Evolutionary conservation across 306 rosid genomes (phyloP), one percentile per base, ranked within the genome.

Genomic region (Dryas alaskensis): DNA sequence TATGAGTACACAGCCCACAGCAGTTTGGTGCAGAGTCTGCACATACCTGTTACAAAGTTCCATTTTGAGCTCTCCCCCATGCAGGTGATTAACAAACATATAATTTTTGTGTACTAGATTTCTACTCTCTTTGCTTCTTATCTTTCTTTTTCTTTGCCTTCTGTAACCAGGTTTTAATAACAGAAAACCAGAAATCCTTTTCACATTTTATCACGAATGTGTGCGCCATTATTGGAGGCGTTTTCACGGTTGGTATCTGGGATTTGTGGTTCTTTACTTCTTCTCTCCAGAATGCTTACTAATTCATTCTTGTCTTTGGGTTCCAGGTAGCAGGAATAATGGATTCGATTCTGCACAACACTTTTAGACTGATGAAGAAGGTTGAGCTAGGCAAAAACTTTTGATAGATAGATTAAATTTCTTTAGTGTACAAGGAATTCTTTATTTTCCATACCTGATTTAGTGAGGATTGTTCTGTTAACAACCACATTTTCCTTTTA

Each of bases 1-100:
- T 89, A 94, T 25, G 98, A 94, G 85, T 94, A 94, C 86, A 94
- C 98, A 43, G 96, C 97, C 5, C 98, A 94, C 85, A 94, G 97
- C 89, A 94, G 82, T 79, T 75, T 86, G 78, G 87, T 80, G 17
- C 95, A 89, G 60, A 94, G 92, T 75, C 16, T 80, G 4, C 27
- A 86, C 79, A 67, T 94, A 40, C 98, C 98, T 44, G 96, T 87
- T 75, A 87, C 91, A 11, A 94, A 88, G 78, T 94, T 94, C 86
- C 98, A 88, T 80, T 82, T 87, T 54, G 96, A 89, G 95, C 98
- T 89, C 80, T 94, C 98, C 42, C 97, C 98, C n/a, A 89, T 94
- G 98, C 98, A 94, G 98, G 97, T 91, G 54, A 82, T 49, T 48
- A 48, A 46, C 22, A 31, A 67, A 47, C 45, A 59, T 39, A 25